Conservation (phyloP, 495 filamentous ascomycete genomes). For the Lophiostoma macrostomum region DNA sequence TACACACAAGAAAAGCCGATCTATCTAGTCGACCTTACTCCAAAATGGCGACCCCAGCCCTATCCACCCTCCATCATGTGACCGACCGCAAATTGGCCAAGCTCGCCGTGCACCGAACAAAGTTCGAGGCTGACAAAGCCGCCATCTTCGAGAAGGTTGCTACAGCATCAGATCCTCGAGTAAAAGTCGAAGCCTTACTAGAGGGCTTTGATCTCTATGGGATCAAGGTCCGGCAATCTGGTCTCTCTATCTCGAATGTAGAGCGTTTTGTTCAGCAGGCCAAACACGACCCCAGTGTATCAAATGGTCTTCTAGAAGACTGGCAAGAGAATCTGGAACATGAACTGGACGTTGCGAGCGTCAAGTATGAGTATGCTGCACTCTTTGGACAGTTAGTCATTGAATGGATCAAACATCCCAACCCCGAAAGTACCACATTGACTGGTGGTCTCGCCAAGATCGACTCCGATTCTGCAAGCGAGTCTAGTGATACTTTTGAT, state of each 20-base stretch:
- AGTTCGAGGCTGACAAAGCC: conserved; percentile 24
- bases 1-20: too few species aligned
- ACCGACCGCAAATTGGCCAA: conserved; percentile 34
- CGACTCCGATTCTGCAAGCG: conserved; percentile 7
- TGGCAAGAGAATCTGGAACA: conserved; percentile 30
- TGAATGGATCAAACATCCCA: conserved; percentile 32
- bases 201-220: conserved; percentile 16
- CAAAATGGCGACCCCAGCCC: conserved; percentile 10
- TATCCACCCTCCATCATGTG: conserved; percentile 34
- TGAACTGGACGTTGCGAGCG: conserved; percentile 33
- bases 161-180: not conserved
- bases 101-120: conserved; percentile 24
- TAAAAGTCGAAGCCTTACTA: conserved; percentile 13
- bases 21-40: too few species aligned
- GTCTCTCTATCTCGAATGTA: conserved; percentile 34
- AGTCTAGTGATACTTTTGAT: conserved; percentile 36
- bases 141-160: conserved; percentile 16
- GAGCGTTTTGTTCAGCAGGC: conserved; percentile 45
- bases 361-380: conserved; percentile 35
- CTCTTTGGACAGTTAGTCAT: conserved; percentile 35
- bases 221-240: not conserved
- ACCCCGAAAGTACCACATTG: conserved; percentile 8
- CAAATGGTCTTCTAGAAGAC: conserved; percentile 33
- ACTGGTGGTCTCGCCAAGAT: not conserved
- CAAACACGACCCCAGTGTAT: conserved; percentile 45